phyloP scores from a whole-genome alignment of 345 rosid species.

The Clausena lansium region DNA sequence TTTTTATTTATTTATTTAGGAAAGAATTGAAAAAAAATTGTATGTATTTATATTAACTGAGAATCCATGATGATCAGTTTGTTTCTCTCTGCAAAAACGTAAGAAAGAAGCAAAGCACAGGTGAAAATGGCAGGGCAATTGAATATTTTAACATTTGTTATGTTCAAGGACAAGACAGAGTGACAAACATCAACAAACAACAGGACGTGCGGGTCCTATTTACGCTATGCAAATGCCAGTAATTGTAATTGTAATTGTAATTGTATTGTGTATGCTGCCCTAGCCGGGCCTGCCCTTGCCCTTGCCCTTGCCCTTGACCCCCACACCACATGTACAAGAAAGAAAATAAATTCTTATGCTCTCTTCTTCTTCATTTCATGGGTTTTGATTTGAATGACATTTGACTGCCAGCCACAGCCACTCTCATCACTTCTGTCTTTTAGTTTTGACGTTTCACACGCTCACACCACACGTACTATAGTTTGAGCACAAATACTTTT shows the following conservation, averaged over 20 bases:
- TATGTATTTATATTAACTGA: slow-evolving; percentile 22
- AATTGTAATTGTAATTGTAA: no score
- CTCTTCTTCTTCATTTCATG: slow-evolving; percentile 4
- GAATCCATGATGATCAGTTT: slow-evolving; percentile 29
- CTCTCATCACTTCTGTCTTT: slow-evolving; percentile 6
- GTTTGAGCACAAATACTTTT: no score
- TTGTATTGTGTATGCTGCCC: no score
- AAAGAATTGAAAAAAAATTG: slow-evolving; percentile 6
- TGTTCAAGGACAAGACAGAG: not conserved
- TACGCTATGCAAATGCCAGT: slow-evolving; percentile 6
- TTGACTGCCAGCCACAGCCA: not conserved
- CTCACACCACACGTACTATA: not conserved
- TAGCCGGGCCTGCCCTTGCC: not conserved
- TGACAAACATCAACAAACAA: slow-evolving; percentile 11
- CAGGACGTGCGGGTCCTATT: slow-evolving; percentile 15
- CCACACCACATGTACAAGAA: not conserved
- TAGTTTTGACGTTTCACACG: slow-evolving; percentile 14
- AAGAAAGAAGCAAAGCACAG: slow-evolving; percentile 52
- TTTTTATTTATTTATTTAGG: slow-evolving; percentile 1
- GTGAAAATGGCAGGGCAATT: slow-evolving; percentile 15
- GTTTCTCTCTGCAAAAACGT: slow-evolving; percentile 45
- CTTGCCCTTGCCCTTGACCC: not conserved
- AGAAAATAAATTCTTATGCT: not conserved
- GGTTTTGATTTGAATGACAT: slow-evolving; percentile 15
- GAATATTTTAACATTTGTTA: not conserved